These are phyloP conservation scores for Penicillium crystallinum DNA, from an alignment of 495 filamentous ascomycete species.

Conservation along the genomic window DNA sequence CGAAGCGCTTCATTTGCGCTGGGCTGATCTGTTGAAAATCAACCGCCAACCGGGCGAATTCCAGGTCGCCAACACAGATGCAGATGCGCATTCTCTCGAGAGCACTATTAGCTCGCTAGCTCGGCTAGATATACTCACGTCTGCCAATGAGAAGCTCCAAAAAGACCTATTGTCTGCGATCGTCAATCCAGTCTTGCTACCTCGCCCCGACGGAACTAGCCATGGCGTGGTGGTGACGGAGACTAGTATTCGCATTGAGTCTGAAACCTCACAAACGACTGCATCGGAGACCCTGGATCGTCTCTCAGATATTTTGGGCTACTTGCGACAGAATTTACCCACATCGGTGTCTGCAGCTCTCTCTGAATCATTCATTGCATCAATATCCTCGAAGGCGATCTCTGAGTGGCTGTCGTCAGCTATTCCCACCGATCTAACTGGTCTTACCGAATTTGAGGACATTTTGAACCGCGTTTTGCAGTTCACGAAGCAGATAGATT, in stretches of 20 bases:
- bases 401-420: slow-evolving; percentile 66
- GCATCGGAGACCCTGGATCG: slow-evolving; percentile 38
- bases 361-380: slow-evolving; percentile 61
- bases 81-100: slow-evolving; percentile 24
- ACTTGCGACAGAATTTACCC: slow-evolving; percentile 62
- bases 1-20: slow-evolving; percentile 29
- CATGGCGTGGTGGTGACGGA: slow-evolving; percentile 26
- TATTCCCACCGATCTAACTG: slow-evolving; percentile 66
- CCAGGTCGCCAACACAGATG: slow-evolving; percentile 37
- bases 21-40: slow-evolving; percentile 52
- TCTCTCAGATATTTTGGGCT: slow-evolving; percentile 56
- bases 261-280: slow-evolving; percentile 21
- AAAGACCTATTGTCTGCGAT: slow-evolving; percentile 28
- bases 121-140: slow-evolving; percentile 29
- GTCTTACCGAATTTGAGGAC: slow-evolving; percentile 63
- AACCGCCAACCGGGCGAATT: slow-evolving; percentile 46
- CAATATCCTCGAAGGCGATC: slow-evolving; percentile 60
- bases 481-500: slow-evolving; percentile 59
- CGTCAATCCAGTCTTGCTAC: slow-evolving; percentile 32
- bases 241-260: slow-evolving; percentile 27
- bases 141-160: slow-evolving; percentile 32
- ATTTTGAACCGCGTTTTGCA: slow-evolving; percentile 53
- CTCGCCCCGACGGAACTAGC: slow-evolving; percentile 22
- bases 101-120: slow-evolving; percentile 32
- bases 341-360: slow-evolving; percentile 54